Evolutionary conservation across 768 basidiomycete genomes (phyloP), one percentile per base, ranked within the genome.

Genomic region (Collybia sordida): DNA sequence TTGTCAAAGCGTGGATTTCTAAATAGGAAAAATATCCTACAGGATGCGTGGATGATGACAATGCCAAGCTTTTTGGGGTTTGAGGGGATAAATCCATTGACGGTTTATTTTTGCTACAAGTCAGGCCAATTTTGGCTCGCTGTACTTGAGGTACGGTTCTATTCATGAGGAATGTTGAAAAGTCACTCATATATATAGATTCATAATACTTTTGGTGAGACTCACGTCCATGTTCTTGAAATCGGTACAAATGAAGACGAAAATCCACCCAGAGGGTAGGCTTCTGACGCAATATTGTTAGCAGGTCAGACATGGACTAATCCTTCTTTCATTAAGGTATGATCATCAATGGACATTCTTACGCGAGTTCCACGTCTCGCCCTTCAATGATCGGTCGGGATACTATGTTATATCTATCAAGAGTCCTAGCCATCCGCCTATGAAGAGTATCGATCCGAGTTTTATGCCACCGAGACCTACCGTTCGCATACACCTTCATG

Each of bases 201-300:
- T 6, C 86, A 88, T 59, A 89, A 88, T 59, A 88, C 86, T 0
- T 89, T 89, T 59, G 84, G 82, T 4, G 86, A 88, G 64, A 75
- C 77, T 49, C 85, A 87, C 61, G 70, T 81, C 5, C 77, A 86
- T 55, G 67, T 84, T 19, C 69, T 88, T 0, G 68, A 79, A 47
- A 52, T 72, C 0, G 77, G 73, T 11, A 60, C 60, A 11, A 63
- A 68, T 24, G 80, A 83, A 60, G 81, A 83, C 49, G 27, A 51
- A 21, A 39, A 27, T 8, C 58, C 60, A 4, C 47, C 66, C n/a
- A 50, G 51, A 22, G 68, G 69, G 70, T 78, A 53, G 58, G 67
- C 60, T 17, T 56, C 34, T 42, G 15, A 28, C 3, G 2, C 12
- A 7, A 18, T 25, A 19, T 37, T 35, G 21, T 35, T 19, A 27